Conservation (phyloP, 2,329 filamentous ascomycete genomes). For the Cytospora paraplurivora region DNA sequence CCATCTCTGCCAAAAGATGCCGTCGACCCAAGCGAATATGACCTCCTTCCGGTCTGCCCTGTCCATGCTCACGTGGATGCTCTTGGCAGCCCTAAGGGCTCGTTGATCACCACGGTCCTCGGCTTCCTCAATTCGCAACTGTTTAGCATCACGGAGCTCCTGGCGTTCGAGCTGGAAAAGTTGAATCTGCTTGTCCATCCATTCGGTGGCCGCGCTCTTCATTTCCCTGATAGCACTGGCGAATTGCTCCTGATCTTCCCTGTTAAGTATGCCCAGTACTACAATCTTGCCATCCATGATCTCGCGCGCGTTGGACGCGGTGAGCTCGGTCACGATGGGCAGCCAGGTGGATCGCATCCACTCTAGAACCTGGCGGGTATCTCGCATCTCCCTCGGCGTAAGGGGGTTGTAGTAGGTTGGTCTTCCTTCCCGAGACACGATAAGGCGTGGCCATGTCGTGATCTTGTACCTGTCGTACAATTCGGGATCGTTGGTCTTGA, state of each 20-base stretch:
- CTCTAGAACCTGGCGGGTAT: slow-evolving; percentile 74
- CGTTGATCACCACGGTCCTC: slow-evolving; percentile 90
- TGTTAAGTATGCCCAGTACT: slow-evolving; percentile 86
- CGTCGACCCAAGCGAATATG: slow-evolving; percentile 95
- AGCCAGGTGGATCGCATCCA: slow-evolving; percentile 99
- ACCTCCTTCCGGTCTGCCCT: slow-evolving; percentile 86
- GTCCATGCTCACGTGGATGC: slow-evolving; percentile 88
- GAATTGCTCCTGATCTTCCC: slow-evolving; percentile 79
- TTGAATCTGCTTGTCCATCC: slow-evolving; percentile 95
- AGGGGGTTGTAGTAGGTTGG: slow-evolving; percentile 88
- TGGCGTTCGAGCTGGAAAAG: slow-evolving; percentile 91
- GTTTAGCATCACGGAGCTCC: slow-evolving; percentile 91
- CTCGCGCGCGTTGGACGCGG: slow-evolving; percentile 85
- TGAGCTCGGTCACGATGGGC: slow-evolving; percentile 92
- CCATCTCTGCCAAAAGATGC: slow-evolving; percentile 97
- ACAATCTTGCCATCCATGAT: slow-evolving; percentile 95
- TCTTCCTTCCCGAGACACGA: slow-evolving; percentile 86
- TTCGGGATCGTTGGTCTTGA: slow-evolving; percentile 76
- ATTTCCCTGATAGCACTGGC: slow-evolving; percentile 79
- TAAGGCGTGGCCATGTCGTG: slow-evolving; percentile 89
- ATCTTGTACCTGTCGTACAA: slow-evolving; percentile 89
- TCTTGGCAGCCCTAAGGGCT: slow-evolving; percentile 83
- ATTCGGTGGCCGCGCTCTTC: slow-evolving; percentile 93
- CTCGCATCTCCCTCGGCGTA: slow-evolving; percentile 88
- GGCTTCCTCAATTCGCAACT: slow-evolving; percentile 93